A percentile compares a stretch with the other conserved stretches of the same genome.
phyloP scores from a whole-genome alignment of 352 stramenopile species.

The Globisporangium okanoganense region DNA sequence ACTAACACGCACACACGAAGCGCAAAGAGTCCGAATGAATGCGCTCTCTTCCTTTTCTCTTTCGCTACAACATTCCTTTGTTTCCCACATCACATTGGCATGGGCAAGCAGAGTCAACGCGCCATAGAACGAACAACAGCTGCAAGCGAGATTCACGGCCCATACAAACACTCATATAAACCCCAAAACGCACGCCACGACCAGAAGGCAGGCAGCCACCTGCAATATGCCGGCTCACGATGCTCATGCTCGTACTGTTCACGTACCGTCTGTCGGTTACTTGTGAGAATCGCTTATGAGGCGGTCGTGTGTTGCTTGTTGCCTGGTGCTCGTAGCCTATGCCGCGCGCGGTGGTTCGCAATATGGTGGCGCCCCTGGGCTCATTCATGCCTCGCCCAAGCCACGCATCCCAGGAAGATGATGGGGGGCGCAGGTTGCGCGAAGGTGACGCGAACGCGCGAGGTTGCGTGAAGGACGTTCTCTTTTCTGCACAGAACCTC shows the following conservation, averaged over 20 bases:
- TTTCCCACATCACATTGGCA: neutral
- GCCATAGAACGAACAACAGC: slow-evolving; percentile 12
- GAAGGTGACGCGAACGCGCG: slow-evolving; percentile 10
- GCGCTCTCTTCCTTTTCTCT: neutral
- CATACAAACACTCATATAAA: slow-evolving; percentile 26
- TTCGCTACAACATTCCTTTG: slow-evolving; percentile 13
- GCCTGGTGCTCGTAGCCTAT: slow-evolving; percentile 1
- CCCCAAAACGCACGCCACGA: neutral
- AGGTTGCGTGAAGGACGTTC: neutral
- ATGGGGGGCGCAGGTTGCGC: slow-evolving; percentile 1
- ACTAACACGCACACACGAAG: neutral
- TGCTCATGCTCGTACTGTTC: neutral
- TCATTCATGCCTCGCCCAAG: neutral
- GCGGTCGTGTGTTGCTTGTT: neutral
- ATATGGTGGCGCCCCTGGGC: slow-evolving; percentile 4
- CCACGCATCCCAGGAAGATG: neutral
- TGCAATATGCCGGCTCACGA: neutral
- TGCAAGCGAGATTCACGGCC: slow-evolving; percentile 13
- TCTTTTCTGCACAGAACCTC: slow-evolving; percentile 2
- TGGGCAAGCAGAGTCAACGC: neutral
- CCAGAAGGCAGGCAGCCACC: neutral
- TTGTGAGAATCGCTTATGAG: neutral
- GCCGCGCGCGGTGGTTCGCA: slow-evolving; percentile 5
- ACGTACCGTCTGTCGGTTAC: slow-evolving; percentile 1
- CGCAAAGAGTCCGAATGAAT: neutral